Base-by-base conservation (phyloP, 2,329 filamentous ascomycete species). In the Zasmidium angulare region DNA sequence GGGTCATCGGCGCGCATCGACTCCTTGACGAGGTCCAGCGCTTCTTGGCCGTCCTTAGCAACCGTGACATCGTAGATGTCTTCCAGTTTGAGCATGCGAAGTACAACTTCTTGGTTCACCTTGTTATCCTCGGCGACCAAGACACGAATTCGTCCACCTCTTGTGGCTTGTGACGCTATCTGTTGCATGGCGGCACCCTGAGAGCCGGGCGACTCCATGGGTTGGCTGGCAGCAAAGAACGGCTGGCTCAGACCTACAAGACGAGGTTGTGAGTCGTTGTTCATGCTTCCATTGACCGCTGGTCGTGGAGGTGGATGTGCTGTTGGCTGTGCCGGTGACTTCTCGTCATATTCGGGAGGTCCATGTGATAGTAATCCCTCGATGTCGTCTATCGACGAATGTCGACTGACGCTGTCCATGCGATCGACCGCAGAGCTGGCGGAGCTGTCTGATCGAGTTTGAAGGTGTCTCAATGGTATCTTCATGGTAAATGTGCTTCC, bases 1-100 rank as follows among this genome's bases (percentile, higher is more conserved):
- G 46, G 20, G n/a, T 31, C 84, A 24, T 83, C 58, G 9, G 58
- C 56, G 52, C 87, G 85, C 89, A 96, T 95, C 10, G 87, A 89
- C 17, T 86, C 86, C 72, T 91, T 93, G 65, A 96, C 92, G 24
- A 89, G 81, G 62, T 96, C 91, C 60, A 92, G 90, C 0, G 93
- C 93, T 75, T 96, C 90, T 74, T 96, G 69, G 2, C 73, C 73
- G 53, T 75, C 72, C 22, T 67, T 66, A 14, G 92, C 93, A 53
- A 96, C 88, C 0, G 90, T 93, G 17, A 96, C 91, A 71, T 96
- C 90, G 72, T 89, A 89, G n/a, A 92, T 84, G 31, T 89, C 87
- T 70, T 92, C 89, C 0, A 92, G 82, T 73, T 91, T 91, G 52
- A 88, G 75, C 84, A 88, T 87, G 50, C 84, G 84, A 55, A 86